Base-by-base conservation (phyloP, 768 basidiomycete species). In the Auricularia auricula-judae region DNA sequence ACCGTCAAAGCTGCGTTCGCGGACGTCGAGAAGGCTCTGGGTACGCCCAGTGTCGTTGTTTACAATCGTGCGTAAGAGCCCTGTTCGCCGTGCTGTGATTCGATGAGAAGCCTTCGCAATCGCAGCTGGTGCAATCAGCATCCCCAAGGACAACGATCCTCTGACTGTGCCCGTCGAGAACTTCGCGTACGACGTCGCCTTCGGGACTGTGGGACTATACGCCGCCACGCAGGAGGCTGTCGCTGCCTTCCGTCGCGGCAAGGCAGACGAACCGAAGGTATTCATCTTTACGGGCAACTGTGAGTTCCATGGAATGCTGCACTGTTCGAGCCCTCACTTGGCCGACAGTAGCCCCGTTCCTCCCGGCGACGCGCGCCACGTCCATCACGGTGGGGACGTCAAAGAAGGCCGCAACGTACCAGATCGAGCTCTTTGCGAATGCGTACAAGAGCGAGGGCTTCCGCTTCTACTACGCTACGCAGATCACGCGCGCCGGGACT, bases 401-500 rank as follows among this genome's bases (percentile, higher is more conserved):
- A 2, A 63, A 63, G 51, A 43, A 63, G 18, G 53, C 23, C 63
- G 29, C 53, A 12, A 47, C 63, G 23, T 63, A 63, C 63, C 39
- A 33, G 44, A 43, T 63, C 34, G 43, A 63, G 39, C 33, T 39
- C 14, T 43, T 43, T 10, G 29, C 44, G 12, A 63, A 47, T 14
- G 16, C 44, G 12, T 54, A 63, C 47, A 4, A 43, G 16, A 51
- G 14, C 14, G 33, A 47, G 44, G 63, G 51, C 14, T 63, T 53
- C 51, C 14, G 63, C 18, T 63, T 63, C 53, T 63, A 63, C 39
- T 39, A 56, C 18, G 63, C 63, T 11, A 10, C 63, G 11, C 63
- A 63, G 53, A 34, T 63, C 43, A 36, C 43, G 18, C 36, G 29
- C 36, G 23, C 16, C 16, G 63, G 51, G 10, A 51, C 23, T n/a